Percentiles rank a stretch among this genome's conserved stretches.
Evolutionary conservation across 164 flowering plant species (phyloP).

Genomic region (Vitis riparia): DNA sequence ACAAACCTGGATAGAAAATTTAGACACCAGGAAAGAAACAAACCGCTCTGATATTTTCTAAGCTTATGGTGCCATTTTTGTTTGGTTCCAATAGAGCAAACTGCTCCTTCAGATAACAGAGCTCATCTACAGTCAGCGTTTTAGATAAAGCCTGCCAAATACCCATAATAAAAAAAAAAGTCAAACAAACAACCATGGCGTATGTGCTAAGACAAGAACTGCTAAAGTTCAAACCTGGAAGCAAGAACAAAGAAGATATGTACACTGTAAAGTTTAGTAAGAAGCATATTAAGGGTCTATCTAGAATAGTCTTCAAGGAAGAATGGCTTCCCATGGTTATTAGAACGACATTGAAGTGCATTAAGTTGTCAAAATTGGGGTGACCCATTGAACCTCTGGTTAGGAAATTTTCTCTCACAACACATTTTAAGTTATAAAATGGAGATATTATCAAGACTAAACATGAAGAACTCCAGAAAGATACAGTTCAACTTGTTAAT

Average conservation of each 20-base stretch:
- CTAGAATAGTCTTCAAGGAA: background rate
- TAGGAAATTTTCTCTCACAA: too few relatives aligned
- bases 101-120: conserved; percentile 57
- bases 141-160: conserved; percentile 61
- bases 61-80: conserved; percentile 60
- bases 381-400: too few relatives aligned
- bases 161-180: background rate
- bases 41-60: conserved; percentile 61
- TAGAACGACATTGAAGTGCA: too few relatives aligned
- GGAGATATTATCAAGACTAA: too few relatives aligned
- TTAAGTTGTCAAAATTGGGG: too few relatives aligned
- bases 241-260: too few relatives aligned
- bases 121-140: conserved; percentile 62
- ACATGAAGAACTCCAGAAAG: too few relatives aligned
- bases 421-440: too few relatives aligned
- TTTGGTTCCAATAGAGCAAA: conserved; percentile 54
- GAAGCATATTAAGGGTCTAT: background rate
- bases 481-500: too few relatives aligned
- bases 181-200: background rate
- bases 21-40: conserved; percentile 8
- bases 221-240: background rate
- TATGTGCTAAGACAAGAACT: background rate
- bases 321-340: background rate
- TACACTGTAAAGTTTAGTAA: too few relatives aligned
- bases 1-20: background rate